Evolutionary conservation across 768 basidiomycete genomes (phyloP).

Genomic region (Neoboletus subvelutipes): DNA sequence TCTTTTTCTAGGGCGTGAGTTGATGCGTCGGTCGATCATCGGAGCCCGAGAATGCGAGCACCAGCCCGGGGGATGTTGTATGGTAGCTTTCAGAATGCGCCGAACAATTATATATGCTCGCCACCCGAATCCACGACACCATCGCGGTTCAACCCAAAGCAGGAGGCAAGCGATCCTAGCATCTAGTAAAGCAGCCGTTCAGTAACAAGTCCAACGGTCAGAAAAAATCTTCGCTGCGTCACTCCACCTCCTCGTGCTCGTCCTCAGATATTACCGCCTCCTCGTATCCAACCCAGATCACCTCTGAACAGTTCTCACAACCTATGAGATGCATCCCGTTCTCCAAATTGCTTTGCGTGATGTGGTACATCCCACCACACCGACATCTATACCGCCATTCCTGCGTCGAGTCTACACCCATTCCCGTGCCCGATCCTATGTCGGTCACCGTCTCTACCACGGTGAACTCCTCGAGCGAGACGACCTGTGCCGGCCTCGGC

Average conservation of each 20-base stretch:
- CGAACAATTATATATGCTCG: neutral
- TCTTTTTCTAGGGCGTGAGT: neutral
- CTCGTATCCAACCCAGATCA: constrained; percentile 82
- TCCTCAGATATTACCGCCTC: constrained; percentile 31
- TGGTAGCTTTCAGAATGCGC: neutral
- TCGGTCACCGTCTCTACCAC: neutral
- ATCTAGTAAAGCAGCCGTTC: neutral
- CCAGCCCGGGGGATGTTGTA: neutral
- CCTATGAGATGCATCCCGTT: constrained; percentile 67
- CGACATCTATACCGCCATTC: constrained; percentile 66
- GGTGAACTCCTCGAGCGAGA: constrained; percentile 74
- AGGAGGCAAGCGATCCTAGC: neutral
- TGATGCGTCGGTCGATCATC: neutral
- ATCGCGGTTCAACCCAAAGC: neutral
- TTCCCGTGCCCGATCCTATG: constrained; percentile 18
- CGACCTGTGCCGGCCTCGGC: constrained; percentile 71
- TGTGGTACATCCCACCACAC: constrained; percentile 67
- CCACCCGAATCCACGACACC: neutral
- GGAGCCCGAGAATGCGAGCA: neutral
- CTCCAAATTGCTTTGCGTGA: constrained; percentile 62
- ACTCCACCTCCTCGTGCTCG: neutral
- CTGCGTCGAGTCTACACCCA: constrained; percentile 31
- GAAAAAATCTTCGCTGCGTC: neutral
- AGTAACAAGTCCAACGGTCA: neutral
- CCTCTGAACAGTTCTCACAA: constrained; percentile 78